A percentile compares a stretch with the other conserved stretches of the same genome.
These are phyloP conservation scores for Ailanthus altissimus DNA, from an alignment of 345 rosid genomes.

Conservation along the genomic window DNA sequence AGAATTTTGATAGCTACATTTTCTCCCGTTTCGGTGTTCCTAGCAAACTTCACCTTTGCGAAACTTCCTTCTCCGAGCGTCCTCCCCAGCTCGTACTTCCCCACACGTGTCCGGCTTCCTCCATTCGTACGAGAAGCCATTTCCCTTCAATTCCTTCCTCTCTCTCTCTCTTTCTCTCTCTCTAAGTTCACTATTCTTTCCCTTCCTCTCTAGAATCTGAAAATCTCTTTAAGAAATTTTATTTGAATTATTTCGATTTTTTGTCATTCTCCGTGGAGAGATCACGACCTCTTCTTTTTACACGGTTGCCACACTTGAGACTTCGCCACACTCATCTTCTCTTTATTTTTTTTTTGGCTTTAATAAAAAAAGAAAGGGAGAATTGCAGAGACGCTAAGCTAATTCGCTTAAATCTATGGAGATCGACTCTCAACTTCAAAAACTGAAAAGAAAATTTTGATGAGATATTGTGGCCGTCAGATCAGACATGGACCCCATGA, in stretches of 20 bases:
- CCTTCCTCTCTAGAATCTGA: too few relatives aligned
- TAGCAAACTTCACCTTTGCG: constrained; percentile 97
- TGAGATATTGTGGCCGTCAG: background rate
- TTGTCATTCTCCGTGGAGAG: background rate
- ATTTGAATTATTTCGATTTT: background rate
- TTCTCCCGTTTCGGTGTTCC: constrained; percentile 66
- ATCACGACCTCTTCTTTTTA: constrained; percentile 91
- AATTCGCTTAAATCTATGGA: background rate
- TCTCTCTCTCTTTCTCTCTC: background rate
- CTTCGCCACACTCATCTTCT: constrained; percentile 72
- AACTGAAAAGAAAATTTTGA: background rate
- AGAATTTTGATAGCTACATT: constrained; percentile 90
- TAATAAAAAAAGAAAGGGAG: background rate
- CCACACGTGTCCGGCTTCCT: constrained; percentile 80
- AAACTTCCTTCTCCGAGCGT: constrained; percentile 96
- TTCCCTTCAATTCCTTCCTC: background rate
- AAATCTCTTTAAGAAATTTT: background rate
- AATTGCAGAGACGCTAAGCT: background rate
- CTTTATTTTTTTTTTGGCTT: background rate
- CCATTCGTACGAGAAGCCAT: constrained; percentile 53
- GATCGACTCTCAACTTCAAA: background rate
- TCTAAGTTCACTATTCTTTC: background rate
- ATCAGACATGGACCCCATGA: constrained; percentile 23
- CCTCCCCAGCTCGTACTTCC: constrained; percentile 91
- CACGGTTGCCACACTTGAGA: constrained; percentile 99